Percentiles rank a stretch among this genome's conserved stretches.
phyloP scores from a whole-genome alignment of 768 basidiomycete species.

The Rhodotorula paludigena region DNA sequence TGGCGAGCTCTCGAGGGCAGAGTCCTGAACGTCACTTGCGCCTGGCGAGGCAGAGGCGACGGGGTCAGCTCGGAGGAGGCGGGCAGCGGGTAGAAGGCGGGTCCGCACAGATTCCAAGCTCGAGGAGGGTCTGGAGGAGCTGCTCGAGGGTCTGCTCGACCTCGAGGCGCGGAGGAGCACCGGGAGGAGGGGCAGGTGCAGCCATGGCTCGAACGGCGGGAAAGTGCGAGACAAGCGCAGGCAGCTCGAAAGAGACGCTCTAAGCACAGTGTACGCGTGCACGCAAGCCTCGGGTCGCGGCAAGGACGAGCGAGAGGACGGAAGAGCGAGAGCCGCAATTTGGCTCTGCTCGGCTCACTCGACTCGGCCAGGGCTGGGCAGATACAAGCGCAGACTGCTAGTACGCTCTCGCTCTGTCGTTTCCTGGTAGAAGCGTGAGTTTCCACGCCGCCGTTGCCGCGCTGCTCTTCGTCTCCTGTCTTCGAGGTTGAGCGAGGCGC shows the following conservation, averaged over 20 bases:
- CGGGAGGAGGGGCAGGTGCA: neutral
- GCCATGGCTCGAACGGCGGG: neutral
- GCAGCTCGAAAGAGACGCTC: neutral
- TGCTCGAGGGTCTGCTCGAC: slow-evolving; percentile 34
- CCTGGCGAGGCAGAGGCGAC: slow-evolving; percentile 2
- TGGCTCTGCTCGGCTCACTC: too few relatives aligned
- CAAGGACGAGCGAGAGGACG: too few relatives aligned
- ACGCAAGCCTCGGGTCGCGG: too few relatives aligned
- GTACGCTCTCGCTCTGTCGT: too few relatives aligned
- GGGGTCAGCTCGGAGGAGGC: neutral
- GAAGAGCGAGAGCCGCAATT: too few relatives aligned
- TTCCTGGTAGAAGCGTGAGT: too few relatives aligned
- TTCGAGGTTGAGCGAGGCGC: neutral
- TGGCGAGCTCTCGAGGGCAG: slow-evolving; percentile 11
- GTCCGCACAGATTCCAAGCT: slow-evolving; percentile 36
- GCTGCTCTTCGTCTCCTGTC: neutral
- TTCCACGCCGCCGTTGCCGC: neutral
- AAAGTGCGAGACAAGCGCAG: neutral
- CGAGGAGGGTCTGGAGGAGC: slow-evolving; percentile 34
- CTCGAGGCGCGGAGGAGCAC: slow-evolving; percentile 6
- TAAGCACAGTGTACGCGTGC: too few relatives aligned
- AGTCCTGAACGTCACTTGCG: slow-evolving; percentile 33
- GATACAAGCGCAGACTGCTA: too few relatives aligned
- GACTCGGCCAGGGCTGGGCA: too few relatives aligned
- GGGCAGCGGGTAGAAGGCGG: neutral